phyloP scores from a whole-genome alignment of 495 filamentous ascomycete genomes.

The Aspergillus taichungensis region DNA sequence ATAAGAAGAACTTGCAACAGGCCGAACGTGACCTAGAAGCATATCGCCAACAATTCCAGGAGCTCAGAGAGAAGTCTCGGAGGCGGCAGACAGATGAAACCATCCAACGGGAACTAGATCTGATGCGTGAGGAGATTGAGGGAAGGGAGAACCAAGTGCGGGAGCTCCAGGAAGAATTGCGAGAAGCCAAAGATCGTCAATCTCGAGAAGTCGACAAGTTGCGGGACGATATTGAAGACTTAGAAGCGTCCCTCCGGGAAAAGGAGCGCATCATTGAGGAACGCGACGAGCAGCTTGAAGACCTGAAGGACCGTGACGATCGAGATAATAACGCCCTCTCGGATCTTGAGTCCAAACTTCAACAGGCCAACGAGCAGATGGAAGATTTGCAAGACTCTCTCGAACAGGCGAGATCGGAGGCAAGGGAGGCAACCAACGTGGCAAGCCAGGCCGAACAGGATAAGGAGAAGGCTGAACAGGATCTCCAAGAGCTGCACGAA shows the following conservation, averaged over 20 bases:
- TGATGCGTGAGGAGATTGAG: slow-evolving; percentile 50
- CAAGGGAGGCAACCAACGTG: slow-evolving; percentile 50
- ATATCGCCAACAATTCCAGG: slow-evolving; percentile 67
- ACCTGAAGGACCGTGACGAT: slow-evolving; percentile 46
- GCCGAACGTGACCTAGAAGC: slow-evolving; percentile 76
- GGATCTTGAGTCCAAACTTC: slow-evolving; percentile 43
- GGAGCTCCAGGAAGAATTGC: slow-evolving; percentile 36
- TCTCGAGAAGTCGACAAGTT: slow-evolving; percentile 52
- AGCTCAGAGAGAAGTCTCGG: slow-evolving; percentile 70
- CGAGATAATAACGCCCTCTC: slow-evolving; percentile 43
- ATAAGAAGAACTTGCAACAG: slow-evolving; percentile 65
- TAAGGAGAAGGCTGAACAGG: slow-evolving; percentile 42
- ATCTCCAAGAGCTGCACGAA: slow-evolving; percentile 55
- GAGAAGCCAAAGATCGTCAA: slow-evolving; percentile 37
- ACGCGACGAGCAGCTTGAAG: slow-evolving; percentile 56
- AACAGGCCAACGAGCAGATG: slow-evolving; percentile 47
- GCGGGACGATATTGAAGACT: slow-evolving; percentile 57
- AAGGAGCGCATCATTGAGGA: slow-evolving; percentile 58
- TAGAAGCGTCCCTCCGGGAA: slow-evolving; percentile 56
- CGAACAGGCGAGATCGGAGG: slow-evolving; percentile 42
- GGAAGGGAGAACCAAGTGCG: slow-evolving; percentile 44
- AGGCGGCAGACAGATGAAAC: slow-evolving; percentile 60
- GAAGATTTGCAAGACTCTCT: slow-evolving; percentile 54
- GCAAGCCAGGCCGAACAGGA: slow-evolving; percentile 54
- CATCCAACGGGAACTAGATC: slow-evolving; percentile 50